phyloP scores from a whole-genome alignment of 208 protist species.

The Acanthamoeba royreba region DNA sequence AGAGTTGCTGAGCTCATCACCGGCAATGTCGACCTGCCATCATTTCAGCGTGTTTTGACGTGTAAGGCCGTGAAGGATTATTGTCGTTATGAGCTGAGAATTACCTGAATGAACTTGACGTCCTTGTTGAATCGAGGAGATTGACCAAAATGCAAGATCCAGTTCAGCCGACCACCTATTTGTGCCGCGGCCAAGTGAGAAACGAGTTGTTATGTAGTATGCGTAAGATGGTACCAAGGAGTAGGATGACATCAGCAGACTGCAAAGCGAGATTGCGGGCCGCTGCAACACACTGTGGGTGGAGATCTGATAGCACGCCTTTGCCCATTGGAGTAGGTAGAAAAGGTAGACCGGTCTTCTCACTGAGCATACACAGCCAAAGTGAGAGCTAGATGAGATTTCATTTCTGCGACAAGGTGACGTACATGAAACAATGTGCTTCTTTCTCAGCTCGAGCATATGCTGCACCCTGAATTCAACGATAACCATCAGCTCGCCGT shows the following conservation, averaged over 20 bases:
- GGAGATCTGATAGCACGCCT: constrained; percentile 53
- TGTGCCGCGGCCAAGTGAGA: neutral
- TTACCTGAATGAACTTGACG: constrained; percentile 54
- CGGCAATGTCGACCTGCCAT: neutral
- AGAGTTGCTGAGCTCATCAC: neutral
- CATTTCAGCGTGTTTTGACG: neutral
- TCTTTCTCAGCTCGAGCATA: constrained; percentile 35
- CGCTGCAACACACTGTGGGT: constrained; percentile 47
- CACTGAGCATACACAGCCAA: neutral
- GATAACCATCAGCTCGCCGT: neutral
- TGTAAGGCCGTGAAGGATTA: too few species aligned
- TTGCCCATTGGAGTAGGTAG: constrained; percentile 64
- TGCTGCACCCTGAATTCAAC: constrained; percentile 55
- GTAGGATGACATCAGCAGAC: constrained; percentile 49
- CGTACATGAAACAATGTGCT: constrained; percentile 2
- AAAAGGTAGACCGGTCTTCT: constrained; percentile 58
- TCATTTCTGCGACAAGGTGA: neutral
- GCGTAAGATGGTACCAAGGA: constrained; percentile 27
- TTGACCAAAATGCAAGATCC: constrained; percentile 64
- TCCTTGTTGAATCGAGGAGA: constrained; percentile 37
- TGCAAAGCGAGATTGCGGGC: constrained; percentile 41
- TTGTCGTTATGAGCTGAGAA: neutral
- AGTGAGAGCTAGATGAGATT: neutral
- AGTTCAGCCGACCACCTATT: constrained; percentile 38
- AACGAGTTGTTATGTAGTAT: neutral